Evolutionary conservation across 768 basidiomycete species (phyloP).

Genomic region (Pholiota microspora): DNA sequence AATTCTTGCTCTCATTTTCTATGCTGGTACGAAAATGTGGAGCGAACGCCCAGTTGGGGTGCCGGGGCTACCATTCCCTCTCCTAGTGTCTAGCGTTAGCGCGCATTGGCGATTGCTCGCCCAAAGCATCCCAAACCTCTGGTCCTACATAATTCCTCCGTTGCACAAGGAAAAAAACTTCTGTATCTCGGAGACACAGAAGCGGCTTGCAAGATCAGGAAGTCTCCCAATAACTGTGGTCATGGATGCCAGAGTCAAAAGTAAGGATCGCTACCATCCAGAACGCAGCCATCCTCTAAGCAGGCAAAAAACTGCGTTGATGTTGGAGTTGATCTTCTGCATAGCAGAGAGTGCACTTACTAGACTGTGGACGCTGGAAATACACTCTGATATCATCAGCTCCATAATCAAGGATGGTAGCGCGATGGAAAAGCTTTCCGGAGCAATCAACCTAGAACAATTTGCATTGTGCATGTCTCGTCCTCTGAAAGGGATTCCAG

Average conservation of each 20-base stretch:
- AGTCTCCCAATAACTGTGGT: conserved; percentile 14
- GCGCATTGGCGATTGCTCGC: conserved; percentile 16
- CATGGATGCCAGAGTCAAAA: conserved; percentile 19
- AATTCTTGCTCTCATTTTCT: conserved; percentile 10
- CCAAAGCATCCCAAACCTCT: conserved; percentile 14
- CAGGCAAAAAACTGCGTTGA: too few species aligned
- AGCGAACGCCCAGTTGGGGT: background rate
- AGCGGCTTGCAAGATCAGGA: conserved; percentile 18
- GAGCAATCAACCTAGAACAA: background rate
- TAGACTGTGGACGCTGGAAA: background rate
- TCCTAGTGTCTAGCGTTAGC: conserved; percentile 14
- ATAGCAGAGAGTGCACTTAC: background rate
- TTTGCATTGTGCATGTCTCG: background rate
- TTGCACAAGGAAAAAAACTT: conserved; percentile 7
- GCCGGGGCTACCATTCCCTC: conserved; percentile 15
- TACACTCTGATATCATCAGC: background rate
- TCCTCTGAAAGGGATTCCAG: too few species aligned
- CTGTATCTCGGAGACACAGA: conserved; percentile 12
- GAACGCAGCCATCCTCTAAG: too few species aligned
- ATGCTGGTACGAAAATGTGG: conserved; percentile 6
- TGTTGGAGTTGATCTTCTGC: background rate
- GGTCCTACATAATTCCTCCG: conserved; percentile 16
- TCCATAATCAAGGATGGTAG: background rate
- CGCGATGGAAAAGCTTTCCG: background rate
- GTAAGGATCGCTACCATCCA: too few species aligned